These are phyloP conservation scores for Ramaria sp. DNA, from an alignment of 768 basidiomycete genomes.

Conservation along the genomic window DNA sequence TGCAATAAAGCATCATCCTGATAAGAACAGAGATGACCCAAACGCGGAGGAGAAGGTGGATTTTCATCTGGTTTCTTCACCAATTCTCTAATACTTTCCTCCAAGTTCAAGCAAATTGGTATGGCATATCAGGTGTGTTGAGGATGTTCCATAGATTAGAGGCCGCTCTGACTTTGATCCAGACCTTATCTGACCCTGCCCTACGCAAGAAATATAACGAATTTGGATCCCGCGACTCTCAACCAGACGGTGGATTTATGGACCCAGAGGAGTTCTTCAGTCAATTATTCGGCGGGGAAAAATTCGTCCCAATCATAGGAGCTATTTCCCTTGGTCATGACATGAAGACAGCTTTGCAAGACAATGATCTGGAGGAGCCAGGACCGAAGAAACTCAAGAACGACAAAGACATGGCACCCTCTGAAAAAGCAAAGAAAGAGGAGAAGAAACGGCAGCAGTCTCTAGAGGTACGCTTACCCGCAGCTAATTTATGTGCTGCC, in stretches of 20 bases:
- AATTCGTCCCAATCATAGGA: slow-evolving; percentile 81
- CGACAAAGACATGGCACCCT: slow-evolving; percentile 31
- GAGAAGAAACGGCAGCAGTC: slow-evolving; percentile 31
- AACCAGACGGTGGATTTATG: slow-evolving; percentile 74
- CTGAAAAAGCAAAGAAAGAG: slow-evolving; percentile 53
- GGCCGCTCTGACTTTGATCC: slow-evolving; percentile 29
- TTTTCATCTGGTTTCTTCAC: slow-evolving; percentile 18
- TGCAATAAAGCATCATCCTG: slow-evolving; percentile 86
- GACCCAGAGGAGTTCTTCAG: slow-evolving; percentile 60
- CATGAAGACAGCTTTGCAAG: slow-evolving; percentile 89
- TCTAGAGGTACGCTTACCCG: slow-evolving; percentile 49
- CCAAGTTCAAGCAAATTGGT: slow-evolving; percentile 73
- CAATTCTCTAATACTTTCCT: not conserved
- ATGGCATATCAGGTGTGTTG: slow-evolving; percentile 40
- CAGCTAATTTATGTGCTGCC: not conserved
- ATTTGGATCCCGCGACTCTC: slow-evolving; percentile 71
- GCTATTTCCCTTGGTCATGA: slow-evolving; percentile 79
- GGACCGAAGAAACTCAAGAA: slow-evolving; percentile 36
- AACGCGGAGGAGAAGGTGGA: slow-evolving; percentile 52
- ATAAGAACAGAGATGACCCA: slow-evolving; percentile 87
- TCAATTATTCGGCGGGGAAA: slow-evolving; percentile 82
- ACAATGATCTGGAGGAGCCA: slow-evolving; percentile 46
- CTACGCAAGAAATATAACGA: slow-evolving; percentile 85
- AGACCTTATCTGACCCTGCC: slow-evolving; percentile 67
- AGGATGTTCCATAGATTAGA: not conserved